Percentiles rank a stretch among this genome's conserved stretches.
Evolutionary conservation across 495 filamentous ascomycete species (phyloP).

Genomic region (Xylaria telfairii): DNA sequence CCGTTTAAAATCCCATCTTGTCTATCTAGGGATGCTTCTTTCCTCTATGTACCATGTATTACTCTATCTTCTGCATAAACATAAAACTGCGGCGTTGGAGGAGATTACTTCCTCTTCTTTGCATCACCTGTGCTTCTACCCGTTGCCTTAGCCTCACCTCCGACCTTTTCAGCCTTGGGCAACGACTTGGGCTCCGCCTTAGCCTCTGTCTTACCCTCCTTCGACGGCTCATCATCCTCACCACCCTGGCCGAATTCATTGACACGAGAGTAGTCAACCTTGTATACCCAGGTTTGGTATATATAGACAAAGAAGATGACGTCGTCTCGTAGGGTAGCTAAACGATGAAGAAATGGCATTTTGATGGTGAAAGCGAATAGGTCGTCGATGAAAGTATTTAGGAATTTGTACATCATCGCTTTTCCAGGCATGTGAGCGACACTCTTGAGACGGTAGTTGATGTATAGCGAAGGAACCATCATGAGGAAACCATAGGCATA

Average conservation of each 20-base stretch:
- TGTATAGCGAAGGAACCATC: constrained; percentile 98
- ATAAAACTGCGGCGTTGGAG: not conserved
- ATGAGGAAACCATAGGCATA: constrained; percentile 99
- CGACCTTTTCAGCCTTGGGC: constrained; percentile 33
- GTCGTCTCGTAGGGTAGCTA: constrained; percentile 93
- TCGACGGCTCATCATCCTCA: constrained; percentile 69
- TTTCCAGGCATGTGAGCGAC: constrained; percentile 97
- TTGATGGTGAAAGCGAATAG: constrained; percentile 99
- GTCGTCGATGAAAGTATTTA: constrained; percentile 72
- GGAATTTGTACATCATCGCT: constrained; percentile 97
- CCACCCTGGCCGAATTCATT: constrained; percentile 99
- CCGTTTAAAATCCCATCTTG: not conserved
- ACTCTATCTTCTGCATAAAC: not conserved
- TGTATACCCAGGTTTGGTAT: constrained; percentile 95
- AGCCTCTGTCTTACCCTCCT: constrained; percentile 28
- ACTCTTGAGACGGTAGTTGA: constrained; percentile 96
- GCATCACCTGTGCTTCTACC: constrained; percentile 51
- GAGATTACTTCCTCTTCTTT: constrained; percentile 55
- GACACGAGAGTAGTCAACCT: constrained; percentile 87
- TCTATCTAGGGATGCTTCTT: constrained; percentile 6
- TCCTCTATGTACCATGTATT: not conserved
- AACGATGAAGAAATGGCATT: constrained; percentile 95
- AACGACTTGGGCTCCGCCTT: constrained; percentile 34
- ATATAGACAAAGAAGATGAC: constrained; percentile 98
- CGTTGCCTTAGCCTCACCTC: constrained; percentile 42